phyloP scores from a whole-genome alignment of 805 yeast genomes.

The Nakazawaea populi region DNA sequence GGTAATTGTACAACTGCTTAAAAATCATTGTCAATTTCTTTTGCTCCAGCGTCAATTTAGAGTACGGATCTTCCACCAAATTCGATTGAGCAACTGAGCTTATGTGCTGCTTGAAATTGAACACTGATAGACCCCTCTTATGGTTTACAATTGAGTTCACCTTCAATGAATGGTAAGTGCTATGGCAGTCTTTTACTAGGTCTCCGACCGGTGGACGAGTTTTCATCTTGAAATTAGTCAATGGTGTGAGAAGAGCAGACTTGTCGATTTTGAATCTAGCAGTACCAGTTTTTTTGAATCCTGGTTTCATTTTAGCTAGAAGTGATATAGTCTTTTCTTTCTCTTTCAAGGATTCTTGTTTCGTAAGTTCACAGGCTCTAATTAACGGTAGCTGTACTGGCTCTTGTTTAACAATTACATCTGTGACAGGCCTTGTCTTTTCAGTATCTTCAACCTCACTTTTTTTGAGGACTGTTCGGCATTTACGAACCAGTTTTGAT shows the following conservation, averaged over 20 bases:
- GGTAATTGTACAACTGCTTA: constrained; percentile 1
- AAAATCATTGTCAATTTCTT: neutral
- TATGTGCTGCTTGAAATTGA: neutral
- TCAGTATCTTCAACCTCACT: neutral
- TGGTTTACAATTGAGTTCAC: neutral
- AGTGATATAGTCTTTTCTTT: neutral
- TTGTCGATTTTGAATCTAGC: neutral
- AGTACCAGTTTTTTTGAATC: neutral
- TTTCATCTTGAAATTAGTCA: neutral
- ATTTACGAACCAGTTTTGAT: neutral
- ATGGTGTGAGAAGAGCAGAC: neutral
- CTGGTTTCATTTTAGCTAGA: neutral
- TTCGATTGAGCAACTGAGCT: neutral
- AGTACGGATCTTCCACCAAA: neutral
- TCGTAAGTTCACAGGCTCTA: neutral
- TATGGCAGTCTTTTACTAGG: neutral
- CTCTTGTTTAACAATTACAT: neutral
- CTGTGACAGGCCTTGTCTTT: neutral
- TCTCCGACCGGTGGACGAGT: neutral
- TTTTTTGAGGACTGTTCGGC: neutral
- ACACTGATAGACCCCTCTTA: neutral
- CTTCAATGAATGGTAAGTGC: neutral
- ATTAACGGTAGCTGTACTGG: neutral
- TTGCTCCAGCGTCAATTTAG: neutral
- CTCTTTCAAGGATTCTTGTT: neutral